Base-by-base conservation (phyloP, 805 yeast species). In the Candida orba region DNA sequence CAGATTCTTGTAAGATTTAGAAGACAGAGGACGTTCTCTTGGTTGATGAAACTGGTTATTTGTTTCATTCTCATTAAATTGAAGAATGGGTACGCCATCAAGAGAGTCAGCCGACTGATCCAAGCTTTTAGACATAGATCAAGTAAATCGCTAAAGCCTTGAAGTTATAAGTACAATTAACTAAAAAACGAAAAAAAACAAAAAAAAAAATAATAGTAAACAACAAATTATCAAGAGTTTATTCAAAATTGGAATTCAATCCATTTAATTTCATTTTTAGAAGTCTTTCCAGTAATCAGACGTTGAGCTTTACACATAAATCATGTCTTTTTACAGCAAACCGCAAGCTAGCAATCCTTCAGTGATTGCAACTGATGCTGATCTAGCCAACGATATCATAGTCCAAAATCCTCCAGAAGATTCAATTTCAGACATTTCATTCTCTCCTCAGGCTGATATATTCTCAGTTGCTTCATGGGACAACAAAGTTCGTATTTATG, bases 381-480 rank as follows among this genome's bases (percentile, higher is more conserved):
- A 80, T 47, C 65, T 85, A 45, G 75, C 79, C 52, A 78, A 81
- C 58, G 95, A 87, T 63, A 73, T 83, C 44, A 69, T 77, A 32
- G 71, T 88, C 34, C 75, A 77, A 48, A 83, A 84, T 56, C 86
- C 91, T 4, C 95, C 96, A n/a, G 95, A 86, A 49, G 99, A 93
- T 62, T 81, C 96, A 3, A 74, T 93, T 15, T 75, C 90, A 4
- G 95, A 86, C 53, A 62, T 93, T 44, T 71, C 88, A 17, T 93
- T 91, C 65, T 85, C 96, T 12, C 87, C 98, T 14, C 84, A 74
- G 51, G 91, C 84, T 17, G 96, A 93, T 52, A 62, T 93, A 47
- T 66, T 69, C 43, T 78, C 95, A 4, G 93, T 79, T 4, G 76
- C 95, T 15, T 82, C 95, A 15, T 93, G 99, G 99, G 99, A 93